phyloP scores from a whole-genome alignment of 2,329 filamentous ascomycete genomes.

The Verticillium nubilum region DNA sequence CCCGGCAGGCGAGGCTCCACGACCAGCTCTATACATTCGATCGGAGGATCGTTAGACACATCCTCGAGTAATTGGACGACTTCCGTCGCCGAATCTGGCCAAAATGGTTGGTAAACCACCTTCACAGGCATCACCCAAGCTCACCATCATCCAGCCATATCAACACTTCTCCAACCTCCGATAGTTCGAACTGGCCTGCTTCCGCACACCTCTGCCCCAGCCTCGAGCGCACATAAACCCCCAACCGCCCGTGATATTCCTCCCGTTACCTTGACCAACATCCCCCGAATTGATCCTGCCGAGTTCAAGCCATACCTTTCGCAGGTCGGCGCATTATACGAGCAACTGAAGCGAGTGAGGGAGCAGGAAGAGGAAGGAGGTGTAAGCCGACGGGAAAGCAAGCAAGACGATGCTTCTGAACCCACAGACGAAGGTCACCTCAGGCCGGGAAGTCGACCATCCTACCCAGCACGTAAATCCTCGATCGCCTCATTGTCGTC shows the following conservation, averaged over 20 bases:
- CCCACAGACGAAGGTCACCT: constrained; percentile 37
- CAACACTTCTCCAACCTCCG: constrained; percentile 84
- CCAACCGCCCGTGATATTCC: constrained; percentile 88
- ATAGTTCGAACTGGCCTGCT: constrained; percentile 84
- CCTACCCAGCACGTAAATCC: constrained; percentile 24
- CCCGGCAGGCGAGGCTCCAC: constrained; percentile 68
- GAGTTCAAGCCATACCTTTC: constrained; percentile 81
- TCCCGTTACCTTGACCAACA: constrained; percentile 84
- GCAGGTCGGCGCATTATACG: constrained; percentile 82
- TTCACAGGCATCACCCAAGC: neutral
- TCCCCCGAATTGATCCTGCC: constrained; percentile 71
- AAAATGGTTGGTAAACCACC: constrained; percentile 60
- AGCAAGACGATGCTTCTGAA: constrained; percentile 36
- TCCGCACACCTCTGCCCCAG: constrained; percentile 67
- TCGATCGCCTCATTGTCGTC: constrained; percentile 44
- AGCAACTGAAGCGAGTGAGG: constrained; percentile 80
- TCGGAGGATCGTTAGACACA: constrained; percentile 77
- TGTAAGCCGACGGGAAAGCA: constrained; percentile 33
- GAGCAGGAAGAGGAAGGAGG: constrained; percentile 64
- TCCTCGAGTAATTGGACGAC: constrained; percentile 50
- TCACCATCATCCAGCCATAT: constrained; percentile 60
- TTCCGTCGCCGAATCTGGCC: constrained; percentile 64
- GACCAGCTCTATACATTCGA: constrained; percentile 81
- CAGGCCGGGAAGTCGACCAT: constrained; percentile 35
- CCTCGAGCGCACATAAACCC: constrained; percentile 69